A percentile compares a stretch with the other conserved stretches of the same genome.
Evolutionary conservation across 345 rosid species (phyloP).

Genomic region (Noccaea bulbosa): DNA sequence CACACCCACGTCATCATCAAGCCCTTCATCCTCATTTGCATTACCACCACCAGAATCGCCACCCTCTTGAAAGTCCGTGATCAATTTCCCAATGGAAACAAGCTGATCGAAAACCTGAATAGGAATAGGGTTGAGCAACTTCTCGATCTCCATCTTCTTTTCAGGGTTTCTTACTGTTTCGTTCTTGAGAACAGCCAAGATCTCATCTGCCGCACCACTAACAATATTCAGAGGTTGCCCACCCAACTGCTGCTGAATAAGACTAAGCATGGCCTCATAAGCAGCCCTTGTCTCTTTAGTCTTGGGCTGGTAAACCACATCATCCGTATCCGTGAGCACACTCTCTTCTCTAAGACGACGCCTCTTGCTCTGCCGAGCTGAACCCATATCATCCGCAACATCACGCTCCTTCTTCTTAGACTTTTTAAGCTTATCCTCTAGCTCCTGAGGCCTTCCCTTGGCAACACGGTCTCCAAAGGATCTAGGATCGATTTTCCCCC

Average conservation of each 20-base stretch:
- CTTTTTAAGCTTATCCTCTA: constrained; percentile 88
- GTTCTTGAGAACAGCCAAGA: constrained; percentile 89
- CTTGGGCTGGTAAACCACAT: constrained; percentile 91
- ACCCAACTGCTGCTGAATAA: constrained; percentile 87
- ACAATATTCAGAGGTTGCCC: constrained; percentile 82
- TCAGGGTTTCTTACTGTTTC: constrained; percentile 61
- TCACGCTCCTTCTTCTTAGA: constrained; percentile 93
- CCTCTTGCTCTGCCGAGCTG: constrained; percentile 66
- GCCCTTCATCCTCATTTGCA: constrained; percentile 69
- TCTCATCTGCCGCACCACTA: constrained; percentile 91
- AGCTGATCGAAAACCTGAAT: constrained; percentile 66
- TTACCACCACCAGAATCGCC: constrained; percentile 52
- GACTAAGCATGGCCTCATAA: constrained; percentile 84
- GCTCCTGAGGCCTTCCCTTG: constrained; percentile 78
- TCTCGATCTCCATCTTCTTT: constrained; percentile 86
- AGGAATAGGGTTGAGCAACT: constrained; percentile 61
- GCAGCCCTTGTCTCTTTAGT: constrained; percentile 90
- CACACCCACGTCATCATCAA: constrained; percentile 88
- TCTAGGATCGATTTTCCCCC: constrained; percentile 87
- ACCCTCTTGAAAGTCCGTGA: constrained; percentile 79
- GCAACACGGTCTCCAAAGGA: constrained; percentile 83
- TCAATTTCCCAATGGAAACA: constrained; percentile 73
- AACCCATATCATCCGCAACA: constrained; percentile 47
- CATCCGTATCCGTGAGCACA: constrained; percentile 73
- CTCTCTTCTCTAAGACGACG: constrained; percentile 80